phyloP scores from a whole-genome alignment of 2,329 filamentous ascomycete genomes.

The Rutstroemia sp. region DNA sequence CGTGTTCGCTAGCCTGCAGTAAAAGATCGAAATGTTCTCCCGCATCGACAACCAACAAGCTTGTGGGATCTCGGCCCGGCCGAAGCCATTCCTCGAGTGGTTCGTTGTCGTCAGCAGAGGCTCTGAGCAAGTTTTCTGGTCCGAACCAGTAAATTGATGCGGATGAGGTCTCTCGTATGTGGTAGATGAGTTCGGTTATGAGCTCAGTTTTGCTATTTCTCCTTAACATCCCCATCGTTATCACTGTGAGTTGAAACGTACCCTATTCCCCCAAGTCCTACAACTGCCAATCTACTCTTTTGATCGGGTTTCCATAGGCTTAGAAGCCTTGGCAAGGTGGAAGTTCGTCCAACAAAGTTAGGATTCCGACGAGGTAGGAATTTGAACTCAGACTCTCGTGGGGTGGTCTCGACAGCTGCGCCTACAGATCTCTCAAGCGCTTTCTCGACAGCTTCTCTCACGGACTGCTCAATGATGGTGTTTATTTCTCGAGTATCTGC shows the following conservation, averaged over 20 bases:
- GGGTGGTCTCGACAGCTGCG: constrained; percentile 1
- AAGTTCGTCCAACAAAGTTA: constrained; percentile 19
- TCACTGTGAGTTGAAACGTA: background rate
- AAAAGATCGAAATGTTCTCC: constrained; percentile 15
- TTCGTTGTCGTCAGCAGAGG: background rate
- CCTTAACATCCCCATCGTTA: constrained; percentile 5
- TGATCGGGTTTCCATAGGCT: constrained; percentile 21
- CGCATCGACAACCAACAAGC: constrained; percentile 19
- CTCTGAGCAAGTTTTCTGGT: constrained; percentile 10
- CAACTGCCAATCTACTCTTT: constrained; percentile 18
- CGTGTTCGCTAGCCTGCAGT: background rate
- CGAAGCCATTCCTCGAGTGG: constrained; percentile 17
- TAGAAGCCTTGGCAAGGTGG: constrained; percentile 16
- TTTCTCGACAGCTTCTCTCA: constrained; percentile 6
- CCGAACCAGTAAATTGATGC: constrained; percentile 23
- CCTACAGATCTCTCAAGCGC: constrained; percentile 1
- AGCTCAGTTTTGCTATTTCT: constrained; percentile 20
- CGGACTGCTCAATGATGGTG: background rate
- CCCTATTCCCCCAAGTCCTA: constrained; percentile 24
- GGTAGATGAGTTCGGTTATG: constrained; percentile 20
- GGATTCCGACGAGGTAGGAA: constrained; percentile 18
- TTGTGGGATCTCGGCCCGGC: constrained; percentile 3
- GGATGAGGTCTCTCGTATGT: constrained; percentile 18
- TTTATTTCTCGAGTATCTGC: constrained; percentile 7
- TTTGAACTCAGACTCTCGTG: constrained; percentile 10